Evolutionary conservation across 257 asterid species (phyloP).

Genomic region (Salvia miltiorrhiza): DNA sequence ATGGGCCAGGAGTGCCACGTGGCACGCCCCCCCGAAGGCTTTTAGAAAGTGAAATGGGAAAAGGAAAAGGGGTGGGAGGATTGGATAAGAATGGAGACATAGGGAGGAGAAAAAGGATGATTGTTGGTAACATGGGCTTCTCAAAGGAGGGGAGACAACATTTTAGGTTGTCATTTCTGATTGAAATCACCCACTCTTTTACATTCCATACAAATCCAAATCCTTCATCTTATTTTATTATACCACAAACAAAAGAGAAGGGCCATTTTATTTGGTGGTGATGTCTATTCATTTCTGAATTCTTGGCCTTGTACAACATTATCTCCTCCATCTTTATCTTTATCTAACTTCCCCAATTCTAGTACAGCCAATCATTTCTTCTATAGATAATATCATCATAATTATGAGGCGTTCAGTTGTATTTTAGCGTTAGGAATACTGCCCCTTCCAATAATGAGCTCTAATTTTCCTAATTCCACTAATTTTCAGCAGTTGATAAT

Average conservation of each 20-base stretch:
- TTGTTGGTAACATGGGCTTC: slow-evolving; percentile 54
- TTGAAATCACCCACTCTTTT: slow-evolving; percentile 6
- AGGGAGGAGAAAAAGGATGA: slow-evolving; percentile 28
- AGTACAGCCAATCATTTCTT: neutral
- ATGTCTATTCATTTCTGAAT: slow-evolving; percentile 19
- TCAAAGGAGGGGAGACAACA: slow-evolving; percentile 48
- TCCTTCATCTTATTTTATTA: too few relatives aligned
- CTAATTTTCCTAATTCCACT: neutral
- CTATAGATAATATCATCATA: neutral
- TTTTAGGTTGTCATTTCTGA: slow-evolving; percentile 26
- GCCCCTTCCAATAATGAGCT: neutral
- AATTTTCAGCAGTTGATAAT: neutral
- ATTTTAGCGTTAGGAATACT: neutral
- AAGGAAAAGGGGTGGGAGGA: slow-evolving; percentile 7
- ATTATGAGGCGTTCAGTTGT: neutral
- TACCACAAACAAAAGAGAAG: neutral
- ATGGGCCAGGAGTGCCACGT: slow-evolving; percentile 19
- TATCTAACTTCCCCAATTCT: neutral
- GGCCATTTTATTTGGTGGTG: slow-evolving; percentile 17
- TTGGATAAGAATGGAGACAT: slow-evolving; percentile 30
- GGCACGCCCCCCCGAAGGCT: slow-evolving; percentile 25
- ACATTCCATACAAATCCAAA: neutral
- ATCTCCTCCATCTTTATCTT: neutral
- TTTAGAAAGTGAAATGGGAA: neutral
- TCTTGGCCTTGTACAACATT: neutral